phyloP scores from a whole-genome alignment of 1,284 basidiomycete species.

The Anthracocystis walkeri region DNA sequence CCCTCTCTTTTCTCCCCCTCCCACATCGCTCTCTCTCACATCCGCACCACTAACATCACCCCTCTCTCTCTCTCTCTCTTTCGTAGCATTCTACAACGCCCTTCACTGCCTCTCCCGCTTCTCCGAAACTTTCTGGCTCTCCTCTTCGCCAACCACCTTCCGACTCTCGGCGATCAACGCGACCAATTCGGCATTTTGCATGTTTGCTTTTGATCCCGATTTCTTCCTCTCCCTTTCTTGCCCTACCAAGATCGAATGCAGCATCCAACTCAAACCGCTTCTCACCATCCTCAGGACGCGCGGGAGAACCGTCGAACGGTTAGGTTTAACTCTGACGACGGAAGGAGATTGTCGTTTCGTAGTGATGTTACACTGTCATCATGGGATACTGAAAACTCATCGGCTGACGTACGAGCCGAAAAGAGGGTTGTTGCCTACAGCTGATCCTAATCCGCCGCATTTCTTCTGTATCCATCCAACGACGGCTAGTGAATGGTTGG shows the following conservation, averaged over 20 bases:
- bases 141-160: slow-evolving; percentile 14
- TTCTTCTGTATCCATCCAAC: slow-evolving; percentile 39
- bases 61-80: not conserved
- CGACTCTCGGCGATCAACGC: slow-evolving; percentile 61
- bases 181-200: slow-evolving; percentile 61
- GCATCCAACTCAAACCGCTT: slow-evolving; percentile 52
- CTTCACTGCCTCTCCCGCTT: slow-evolving; percentile 40
- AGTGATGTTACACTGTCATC: slow-evolving; percentile 47
- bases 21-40: too few relatives aligned
- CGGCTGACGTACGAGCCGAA: slow-evolving; percentile 56
- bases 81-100: slow-evolving; percentile 29
- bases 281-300: slow-evolving; percentile 52
- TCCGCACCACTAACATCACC: too few relatives aligned
- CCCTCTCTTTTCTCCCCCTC: too few relatives aligned
- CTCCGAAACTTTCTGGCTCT: slow-evolving; percentile 51
- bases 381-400: slow-evolving; percentile 58
- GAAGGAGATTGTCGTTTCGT: slow-evolving; percentile 29
- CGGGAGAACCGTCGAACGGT: slow-evolving; percentile 44
- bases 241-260: slow-evolving; percentile 46
- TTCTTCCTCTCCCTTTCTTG: slow-evolving; percentile 52
- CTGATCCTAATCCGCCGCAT: slow-evolving; percentile 48
- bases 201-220: slow-evolving; percentile 51
- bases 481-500: slow-evolving; percentile 55
- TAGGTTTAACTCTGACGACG: slow-evolving; percentile 34
- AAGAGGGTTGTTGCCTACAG: slow-evolving; percentile 45